Evolutionary conservation across 2,329 filamentous ascomycete genomes (phyloP).

Genomic region (Corynespora cassiicola): DNA sequence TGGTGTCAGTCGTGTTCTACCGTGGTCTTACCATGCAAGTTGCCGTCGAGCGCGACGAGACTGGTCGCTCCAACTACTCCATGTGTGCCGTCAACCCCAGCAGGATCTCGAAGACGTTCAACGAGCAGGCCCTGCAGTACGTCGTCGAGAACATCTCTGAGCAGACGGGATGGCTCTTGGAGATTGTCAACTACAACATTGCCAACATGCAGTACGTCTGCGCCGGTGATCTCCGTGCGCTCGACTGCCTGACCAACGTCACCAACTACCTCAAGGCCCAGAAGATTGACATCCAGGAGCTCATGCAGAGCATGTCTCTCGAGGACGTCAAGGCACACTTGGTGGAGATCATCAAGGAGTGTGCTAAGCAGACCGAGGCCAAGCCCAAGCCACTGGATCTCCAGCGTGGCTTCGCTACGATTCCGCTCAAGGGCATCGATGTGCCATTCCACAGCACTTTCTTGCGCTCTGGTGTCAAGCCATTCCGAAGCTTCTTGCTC

Average conservation of each 20-base stretch:
- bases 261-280: conserved; percentile 96
- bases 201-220: conserved; percentile 75
- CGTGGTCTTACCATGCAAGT: conserved; percentile 99
- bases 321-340: conserved; percentile 92
- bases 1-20: conserved; percentile 99
- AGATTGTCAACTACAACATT: conserved; percentile 96
- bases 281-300: conserved; percentile 94
- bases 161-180: conserved; percentile 91
- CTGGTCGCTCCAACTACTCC: conserved; percentile 94
- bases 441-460: conserved; percentile 99
- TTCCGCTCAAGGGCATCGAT: conserved; percentile 95
- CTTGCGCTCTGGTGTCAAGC: conserved; percentile 96
- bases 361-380: conserved; percentile 82
- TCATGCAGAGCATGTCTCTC: conserved; percentile 84
- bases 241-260: conserved; percentile 75
- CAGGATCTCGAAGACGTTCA: conserved; percentile 98
- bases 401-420: conserved; percentile 94
- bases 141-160: conserved; percentile 95
- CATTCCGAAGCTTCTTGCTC: conserved; percentile 95
- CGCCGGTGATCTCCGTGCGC: conserved; percentile 70
- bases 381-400: conserved; percentile 90
- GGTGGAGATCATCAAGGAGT: conserved; percentile 87
- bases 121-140: conserved; percentile 95
- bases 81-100: conserved; percentile 99
- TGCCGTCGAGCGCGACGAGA: conserved; percentile 92